phyloP scores from a whole-genome alignment of 352 stramenopile species.

The Phytopythium litorale region DNA sequence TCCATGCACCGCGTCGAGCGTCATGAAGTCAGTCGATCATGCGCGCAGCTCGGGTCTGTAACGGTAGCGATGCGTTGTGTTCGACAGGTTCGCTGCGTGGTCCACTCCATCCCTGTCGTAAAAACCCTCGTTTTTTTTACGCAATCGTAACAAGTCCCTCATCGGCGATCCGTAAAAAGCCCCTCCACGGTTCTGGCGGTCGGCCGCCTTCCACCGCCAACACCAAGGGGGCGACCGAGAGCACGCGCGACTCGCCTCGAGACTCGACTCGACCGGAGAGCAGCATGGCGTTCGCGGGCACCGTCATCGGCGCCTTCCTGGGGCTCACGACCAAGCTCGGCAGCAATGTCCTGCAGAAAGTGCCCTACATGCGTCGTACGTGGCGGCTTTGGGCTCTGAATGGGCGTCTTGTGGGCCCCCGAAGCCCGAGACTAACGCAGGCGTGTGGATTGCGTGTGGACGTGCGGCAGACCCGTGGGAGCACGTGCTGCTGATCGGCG shows the following conservation, averaged over 20 bases:
- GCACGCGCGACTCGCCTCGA: background rate
- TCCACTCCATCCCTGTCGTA: no score
- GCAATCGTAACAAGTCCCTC: no score
- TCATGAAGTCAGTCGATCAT: no score
- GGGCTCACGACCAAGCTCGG: constrained; percentile 80
- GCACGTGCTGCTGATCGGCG: constrained; percentile 68
- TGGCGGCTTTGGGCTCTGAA: no score
- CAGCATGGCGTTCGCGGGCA: constrained; percentile 66
- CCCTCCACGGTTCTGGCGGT: no score
- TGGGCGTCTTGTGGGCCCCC: background rate
- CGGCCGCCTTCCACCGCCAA: background rate
- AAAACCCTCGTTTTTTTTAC: no score
- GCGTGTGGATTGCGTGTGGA: background rate
- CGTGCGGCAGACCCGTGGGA: constrained; percentile 66
- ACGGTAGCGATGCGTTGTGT: no score
- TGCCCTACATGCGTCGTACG: constrained; percentile 81
- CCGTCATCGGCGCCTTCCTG: constrained; percentile 62
- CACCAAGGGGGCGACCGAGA: background rate
- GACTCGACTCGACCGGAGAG: background rate
- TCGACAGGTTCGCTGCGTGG: no score
- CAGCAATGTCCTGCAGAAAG: constrained; percentile 81
- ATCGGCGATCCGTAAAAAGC: no score
- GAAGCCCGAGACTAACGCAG: background rate
- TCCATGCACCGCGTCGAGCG: no score
- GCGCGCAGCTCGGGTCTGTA: no score